phyloP scores from a whole-genome alignment of 164 flowering plant genomes.

The Aristolochia fimbriata region DNA sequence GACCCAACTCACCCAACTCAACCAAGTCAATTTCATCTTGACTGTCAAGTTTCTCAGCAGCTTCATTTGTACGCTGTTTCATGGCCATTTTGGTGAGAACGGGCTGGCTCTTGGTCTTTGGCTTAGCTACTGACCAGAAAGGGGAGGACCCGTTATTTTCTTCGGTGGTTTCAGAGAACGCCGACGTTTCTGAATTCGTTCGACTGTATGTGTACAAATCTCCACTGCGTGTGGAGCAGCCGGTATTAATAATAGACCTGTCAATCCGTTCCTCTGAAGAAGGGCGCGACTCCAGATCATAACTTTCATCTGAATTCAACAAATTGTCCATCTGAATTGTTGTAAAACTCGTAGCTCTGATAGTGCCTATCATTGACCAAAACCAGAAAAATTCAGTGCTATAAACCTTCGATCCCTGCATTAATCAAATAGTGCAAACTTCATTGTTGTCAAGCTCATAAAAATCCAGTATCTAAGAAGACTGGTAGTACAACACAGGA shows the following conservation, averaged over 20 bases:
- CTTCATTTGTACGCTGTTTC: conserved; percentile 25
- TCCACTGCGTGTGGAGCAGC: conserved; percentile 31
- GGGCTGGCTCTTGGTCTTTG: conserved; percentile 21
- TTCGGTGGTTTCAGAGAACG: conserved; percentile 47
- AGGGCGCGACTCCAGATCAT: background rate
- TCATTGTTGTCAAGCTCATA: too few relatives aligned
- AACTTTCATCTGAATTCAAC: conserved; percentile 31
- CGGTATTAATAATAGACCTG: conserved; percentile 33
- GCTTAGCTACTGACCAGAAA: conserved; percentile 29
- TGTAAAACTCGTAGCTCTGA: too few relatives aligned
- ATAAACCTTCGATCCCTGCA: background rate
- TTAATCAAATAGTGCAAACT: too few relatives aligned
- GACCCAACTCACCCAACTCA: conserved; percentile 34
- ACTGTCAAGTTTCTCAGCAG: conserved; percentile 22
- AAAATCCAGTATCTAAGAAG: too few relatives aligned
- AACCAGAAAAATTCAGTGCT: conserved; percentile 2
- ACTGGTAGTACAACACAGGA: too few relatives aligned
- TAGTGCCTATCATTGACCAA: background rate
- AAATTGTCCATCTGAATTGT: conserved; percentile 34
- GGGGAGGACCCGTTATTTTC: conserved; percentile 53
- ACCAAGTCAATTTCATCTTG: conserved; percentile 42
- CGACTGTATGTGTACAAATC: conserved; percentile 51
- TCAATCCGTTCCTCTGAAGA: conserved; percentile 36
- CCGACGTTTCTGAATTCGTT: conserved; percentile 62
- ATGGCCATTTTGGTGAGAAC: conserved; percentile 35